These are phyloP conservation scores for Curvularia lunata DNA, from an alignment of 2,329 filamentous ascomycete species.

Conservation along the genomic window DNA sequence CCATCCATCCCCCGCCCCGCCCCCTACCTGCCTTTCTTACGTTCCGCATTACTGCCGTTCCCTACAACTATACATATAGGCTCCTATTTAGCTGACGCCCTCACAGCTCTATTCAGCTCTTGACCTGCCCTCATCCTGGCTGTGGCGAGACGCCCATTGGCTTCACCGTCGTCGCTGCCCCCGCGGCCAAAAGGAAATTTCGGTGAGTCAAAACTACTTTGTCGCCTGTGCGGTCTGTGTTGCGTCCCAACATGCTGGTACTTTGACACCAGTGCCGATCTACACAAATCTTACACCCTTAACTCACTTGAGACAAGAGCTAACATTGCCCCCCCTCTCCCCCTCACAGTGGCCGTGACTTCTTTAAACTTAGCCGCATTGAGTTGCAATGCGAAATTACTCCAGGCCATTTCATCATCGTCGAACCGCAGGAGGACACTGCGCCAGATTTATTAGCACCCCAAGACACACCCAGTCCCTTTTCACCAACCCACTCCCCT, in stretches of 20 bases:
- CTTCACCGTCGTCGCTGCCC: conserved; percentile 39
- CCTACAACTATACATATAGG: conserved; percentile 8
- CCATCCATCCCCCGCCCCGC: conserved; percentile 25
- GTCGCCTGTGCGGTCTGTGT: not conserved
- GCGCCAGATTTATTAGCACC: conserved; percentile 27
- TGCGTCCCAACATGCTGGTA: not conserved
- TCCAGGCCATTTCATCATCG: conserved; percentile 27
- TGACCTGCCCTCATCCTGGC: conserved; percentile 33
- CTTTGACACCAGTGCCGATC: not conserved
- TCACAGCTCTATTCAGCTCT: conserved; percentile 44
- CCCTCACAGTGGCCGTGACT: conserved; percentile 42
- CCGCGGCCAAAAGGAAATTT: conserved; percentile 36
- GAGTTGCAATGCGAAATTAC: conserved; percentile 46
- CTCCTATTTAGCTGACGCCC: conserved; percentile 25
- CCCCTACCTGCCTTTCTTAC: conserved; percentile 25
- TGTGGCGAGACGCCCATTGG: conserved; percentile 42
- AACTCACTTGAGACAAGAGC: conserved; percentile 4
- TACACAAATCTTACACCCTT: not conserved
- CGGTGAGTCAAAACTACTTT: conserved; percentile 37
- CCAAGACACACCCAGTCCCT: conserved; percentile 27
- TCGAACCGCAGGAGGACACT: conserved; percentile 37
- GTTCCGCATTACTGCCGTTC: conserved; percentile 4
- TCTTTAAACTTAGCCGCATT: conserved; percentile 50
- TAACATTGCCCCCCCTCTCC: conserved; percentile 4
- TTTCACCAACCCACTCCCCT: conserved; percentile 18